Percentiles rank a stretch among this genome's conserved stretches.
These are phyloP conservation scores for Thraustochytrium sp. DNA, from an alignment of 352 stramenopile genomes.

Conservation along the genomic window DNA sequence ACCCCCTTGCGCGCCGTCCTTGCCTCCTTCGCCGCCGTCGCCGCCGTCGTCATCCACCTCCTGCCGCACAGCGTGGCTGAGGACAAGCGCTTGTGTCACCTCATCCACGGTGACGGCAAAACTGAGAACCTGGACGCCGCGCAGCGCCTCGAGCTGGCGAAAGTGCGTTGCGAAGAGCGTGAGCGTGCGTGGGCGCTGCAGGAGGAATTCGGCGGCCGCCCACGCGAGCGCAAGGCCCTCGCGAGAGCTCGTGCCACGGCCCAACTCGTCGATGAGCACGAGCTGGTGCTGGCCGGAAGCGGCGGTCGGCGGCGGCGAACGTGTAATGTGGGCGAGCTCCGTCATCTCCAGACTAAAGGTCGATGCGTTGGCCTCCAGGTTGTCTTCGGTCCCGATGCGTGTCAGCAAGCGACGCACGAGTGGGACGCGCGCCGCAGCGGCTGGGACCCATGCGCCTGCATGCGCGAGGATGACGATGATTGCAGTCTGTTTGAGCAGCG, in stretches of 20 bases:
- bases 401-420: constrained; percentile 79
- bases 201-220: constrained; percentile 72
- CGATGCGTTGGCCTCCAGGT: constrained; percentile 85
- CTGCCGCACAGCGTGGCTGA: constrained; percentile 51
- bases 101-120: constrained; percentile 56
- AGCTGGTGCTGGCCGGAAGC: constrained; percentile 55
- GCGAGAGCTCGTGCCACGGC: constrained; percentile 74
- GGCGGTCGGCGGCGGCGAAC: constrained; percentile 59
- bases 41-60: constrained; percentile 44
- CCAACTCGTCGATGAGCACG: constrained; percentile 82
- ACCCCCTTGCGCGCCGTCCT: neutral
- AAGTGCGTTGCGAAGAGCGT: constrained; percentile 85
- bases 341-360: constrained; percentile 84
- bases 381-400: constrained; percentile 78
- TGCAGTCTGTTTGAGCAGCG: constrained; percentile 60
- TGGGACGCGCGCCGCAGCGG: constrained; percentile 66
- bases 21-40: constrained; percentile 62
- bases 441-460: constrained; percentile 80
- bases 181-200: constrained; percentile 59
- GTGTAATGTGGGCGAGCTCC: constrained; percentile 54
- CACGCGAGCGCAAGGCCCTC: constrained; percentile 79
- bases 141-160: constrained; percentile 63
- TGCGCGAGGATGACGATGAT: constrained; percentile 81
- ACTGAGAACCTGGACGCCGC: constrained; percentile 64
- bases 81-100: constrained; percentile 18